A percentile compares a stretch with the other conserved stretches of the same genome.
Evolutionary conservation across 2,329 filamentous ascomycete species (phyloP).

Genomic region (Colletotrichum incanum): DNA sequence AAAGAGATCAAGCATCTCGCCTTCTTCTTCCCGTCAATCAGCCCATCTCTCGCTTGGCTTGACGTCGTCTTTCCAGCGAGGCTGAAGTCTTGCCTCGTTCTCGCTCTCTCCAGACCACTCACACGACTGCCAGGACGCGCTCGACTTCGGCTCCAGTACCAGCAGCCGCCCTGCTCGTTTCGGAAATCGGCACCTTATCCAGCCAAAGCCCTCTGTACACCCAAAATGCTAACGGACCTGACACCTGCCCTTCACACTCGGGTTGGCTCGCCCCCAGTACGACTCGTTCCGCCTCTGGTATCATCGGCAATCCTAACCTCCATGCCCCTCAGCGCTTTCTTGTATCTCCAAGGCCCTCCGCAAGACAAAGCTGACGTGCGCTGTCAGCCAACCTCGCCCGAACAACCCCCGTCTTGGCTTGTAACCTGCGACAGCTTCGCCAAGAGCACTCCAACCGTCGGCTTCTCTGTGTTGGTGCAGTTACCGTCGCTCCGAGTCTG

Average conservation of each 20-base stretch:
- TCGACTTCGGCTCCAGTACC: neutral
- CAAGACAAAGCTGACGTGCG: conserved; percentile 19
- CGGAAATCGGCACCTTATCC: conserved; percentile 30
- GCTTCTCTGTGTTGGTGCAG: conserved; percentile 21
- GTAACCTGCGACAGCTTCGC: conserved; percentile 13
- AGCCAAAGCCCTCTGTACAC: conserved; percentile 4
- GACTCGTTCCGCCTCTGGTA: conserved; percentile 39
- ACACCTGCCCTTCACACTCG: neutral
- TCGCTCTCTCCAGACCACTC: conserved; percentile 13
- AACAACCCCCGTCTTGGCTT: conserved; percentile 16
- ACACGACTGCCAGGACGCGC: neutral
- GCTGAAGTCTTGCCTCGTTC: conserved; percentile 38
- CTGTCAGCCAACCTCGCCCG: conserved; percentile 19
- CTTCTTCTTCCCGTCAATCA: conserved; percentile 27
- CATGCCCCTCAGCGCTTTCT: conserved; percentile 21
- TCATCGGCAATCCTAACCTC: conserved; percentile 31
- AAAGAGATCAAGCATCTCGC: conserved; percentile 37
- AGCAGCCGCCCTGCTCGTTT: conserved; percentile 14
- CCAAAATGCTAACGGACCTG: conserved; percentile 7
- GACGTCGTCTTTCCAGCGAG: conserved; percentile 33
- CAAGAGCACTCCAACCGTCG: conserved; percentile 14
- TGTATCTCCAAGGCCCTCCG: neutral
- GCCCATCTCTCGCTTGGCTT: conserved; percentile 35
- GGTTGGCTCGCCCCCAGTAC: conserved; percentile 20
- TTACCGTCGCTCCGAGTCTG: conserved; percentile 16